Evolutionary conservation across 108 stramenopile genomes (phyloP).

Genomic region (Nitzschia palea): DNA sequence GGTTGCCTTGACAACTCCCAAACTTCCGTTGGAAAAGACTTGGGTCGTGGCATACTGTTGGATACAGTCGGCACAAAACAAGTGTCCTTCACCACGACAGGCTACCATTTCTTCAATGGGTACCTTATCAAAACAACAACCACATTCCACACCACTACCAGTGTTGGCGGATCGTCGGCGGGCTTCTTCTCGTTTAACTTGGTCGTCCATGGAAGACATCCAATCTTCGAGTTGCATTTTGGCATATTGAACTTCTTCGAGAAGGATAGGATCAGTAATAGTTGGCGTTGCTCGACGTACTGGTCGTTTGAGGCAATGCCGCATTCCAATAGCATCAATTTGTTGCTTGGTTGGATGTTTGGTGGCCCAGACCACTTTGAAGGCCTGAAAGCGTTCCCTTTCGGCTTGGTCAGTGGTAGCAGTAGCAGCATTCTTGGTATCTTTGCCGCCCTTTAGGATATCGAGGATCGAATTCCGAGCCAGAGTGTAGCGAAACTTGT

Average conservation of each 20-base stretch:
- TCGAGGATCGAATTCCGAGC: constrained; percentile 21
- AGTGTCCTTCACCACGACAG: constrained; percentile 71
- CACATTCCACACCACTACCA: constrained; percentile 61
- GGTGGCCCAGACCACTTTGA: constrained; percentile 8
- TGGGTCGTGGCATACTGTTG: constrained; percentile 63
- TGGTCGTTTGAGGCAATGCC: background rate
- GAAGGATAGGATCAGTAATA: constrained; percentile 29
- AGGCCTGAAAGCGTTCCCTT: constrained; percentile 1
- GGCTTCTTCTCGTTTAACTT: constrained; percentile 9
- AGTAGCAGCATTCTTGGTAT: background rate
- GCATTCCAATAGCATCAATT: background rate
- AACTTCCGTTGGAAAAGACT: constrained; percentile 68
- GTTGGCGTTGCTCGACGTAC: background rate
- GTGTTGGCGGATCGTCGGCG: constrained; percentile 15
- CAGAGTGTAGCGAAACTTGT: constrained; percentile 33
- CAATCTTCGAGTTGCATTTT: constrained; percentile 42
- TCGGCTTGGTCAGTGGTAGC: constrained; percentile 14
- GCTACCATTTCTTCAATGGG: constrained; percentile 76
- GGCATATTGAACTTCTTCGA: constrained; percentile 37
- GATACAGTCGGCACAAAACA: constrained; percentile 81
- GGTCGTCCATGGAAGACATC: constrained; percentile 9
- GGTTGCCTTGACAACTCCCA: constrained; percentile 51
- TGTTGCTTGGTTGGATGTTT: background rate
- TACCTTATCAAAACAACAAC: constrained; percentile 73
- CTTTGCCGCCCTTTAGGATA: background rate